Conservation (phyloP, 805 yeast species). For the Candida suzukii region DNA sequence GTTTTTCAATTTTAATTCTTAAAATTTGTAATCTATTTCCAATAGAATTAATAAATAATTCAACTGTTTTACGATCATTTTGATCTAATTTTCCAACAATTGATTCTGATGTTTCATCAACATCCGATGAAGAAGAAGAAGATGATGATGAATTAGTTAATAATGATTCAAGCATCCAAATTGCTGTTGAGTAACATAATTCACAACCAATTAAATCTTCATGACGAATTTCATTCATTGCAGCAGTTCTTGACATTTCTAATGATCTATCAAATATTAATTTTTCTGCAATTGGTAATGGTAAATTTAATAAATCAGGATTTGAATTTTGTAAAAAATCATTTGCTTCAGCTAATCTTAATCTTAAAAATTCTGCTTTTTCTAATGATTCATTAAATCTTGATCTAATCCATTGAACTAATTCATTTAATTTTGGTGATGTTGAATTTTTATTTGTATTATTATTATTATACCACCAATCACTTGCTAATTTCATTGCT, state of each 20-base stretch:
- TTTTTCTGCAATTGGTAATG: slow-evolving; percentile 57
- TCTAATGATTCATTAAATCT: slow-evolving; percentile 84
- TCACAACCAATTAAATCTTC: slow-evolving; percentile 75
- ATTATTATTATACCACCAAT: slow-evolving; percentile 76
- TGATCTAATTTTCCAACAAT: slow-evolving; percentile 53
- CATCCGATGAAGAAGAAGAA: not conserved
- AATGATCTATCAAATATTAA: slow-evolving; percentile 88
- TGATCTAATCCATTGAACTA: slow-evolving; percentile 89
- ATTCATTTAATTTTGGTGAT: slow-evolving; percentile 45
- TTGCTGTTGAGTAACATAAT: slow-evolving; percentile 79
- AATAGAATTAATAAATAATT: slow-evolving; percentile 75
- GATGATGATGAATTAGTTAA: slow-evolving; percentile 19
- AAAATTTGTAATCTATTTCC: slow-evolving; percentile 72
- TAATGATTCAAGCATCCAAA: slow-evolving; percentile 93
- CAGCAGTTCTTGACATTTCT: slow-evolving; percentile 88
- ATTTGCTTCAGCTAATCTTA: slow-evolving; percentile 47
- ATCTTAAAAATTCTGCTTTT: slow-evolving; percentile 73
- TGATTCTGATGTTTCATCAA: too few species aligned
- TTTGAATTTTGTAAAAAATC: slow-evolving; percentile 24
- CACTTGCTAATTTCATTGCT: slow-evolving; percentile 80
- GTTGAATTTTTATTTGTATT: slow-evolving; percentile 26
- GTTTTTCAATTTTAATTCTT: slow-evolving; percentile 45
- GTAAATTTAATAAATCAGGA: not conserved
- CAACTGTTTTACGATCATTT: slow-evolving; percentile 70
- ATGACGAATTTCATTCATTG: slow-evolving; percentile 75